Conservation (phyloP, 2,329 filamentous ascomycete genomes). For the Teratosphaeria zuluensis region DNA sequence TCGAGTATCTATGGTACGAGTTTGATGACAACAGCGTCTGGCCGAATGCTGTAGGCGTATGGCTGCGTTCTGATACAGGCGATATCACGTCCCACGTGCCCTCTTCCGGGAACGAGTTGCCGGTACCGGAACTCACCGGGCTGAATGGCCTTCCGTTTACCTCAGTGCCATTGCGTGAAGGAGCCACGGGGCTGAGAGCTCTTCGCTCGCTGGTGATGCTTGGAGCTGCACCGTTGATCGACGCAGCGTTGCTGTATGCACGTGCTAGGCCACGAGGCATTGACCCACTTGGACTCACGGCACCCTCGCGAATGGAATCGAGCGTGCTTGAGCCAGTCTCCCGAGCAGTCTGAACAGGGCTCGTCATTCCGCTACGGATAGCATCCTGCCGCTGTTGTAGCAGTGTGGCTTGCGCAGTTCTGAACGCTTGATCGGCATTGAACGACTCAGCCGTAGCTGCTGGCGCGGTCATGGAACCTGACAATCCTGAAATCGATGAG, state of each 20-base stretch:
- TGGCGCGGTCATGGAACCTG: slow-evolving; percentile 3
- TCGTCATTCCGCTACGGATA: slow-evolving; percentile 4
- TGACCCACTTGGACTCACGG: slow-evolving; percentile 8
- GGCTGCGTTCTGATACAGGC: slow-evolving; percentile 1
- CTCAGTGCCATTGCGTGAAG: slow-evolving; percentile 1
- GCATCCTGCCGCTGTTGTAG: slow-evolving; percentile 7
- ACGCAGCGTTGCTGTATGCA: slow-evolving; percentile 23
- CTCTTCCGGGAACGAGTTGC: slow-evolving; percentile 7
- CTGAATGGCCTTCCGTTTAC: slow-evolving; percentile 5
- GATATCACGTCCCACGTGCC: slow-evolving; percentile 14
- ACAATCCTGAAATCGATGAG: background rate
- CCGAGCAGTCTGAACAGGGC: background rate
- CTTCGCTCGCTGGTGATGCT: slow-evolving; percentile 19
- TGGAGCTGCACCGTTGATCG: slow-evolving; percentile 11
- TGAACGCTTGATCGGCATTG: slow-evolving; percentile 18
- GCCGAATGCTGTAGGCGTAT: slow-evolving; percentile 4
- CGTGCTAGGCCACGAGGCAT: slow-evolving; percentile 21
- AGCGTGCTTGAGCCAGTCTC: background rate
- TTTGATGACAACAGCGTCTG: background rate
- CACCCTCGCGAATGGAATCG: background rate
- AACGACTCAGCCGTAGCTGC: slow-evolving; percentile 12
- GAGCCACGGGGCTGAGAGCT: slow-evolving; percentile 14
- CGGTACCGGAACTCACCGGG: background rate
- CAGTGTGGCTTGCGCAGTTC: slow-evolving; percentile 4
- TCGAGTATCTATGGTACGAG: slow-evolving; percentile 15